phyloP scores from a whole-genome alignment of 371 early-diverging fungal genomes.

The Lichtheimia corymbifera region DNA sequence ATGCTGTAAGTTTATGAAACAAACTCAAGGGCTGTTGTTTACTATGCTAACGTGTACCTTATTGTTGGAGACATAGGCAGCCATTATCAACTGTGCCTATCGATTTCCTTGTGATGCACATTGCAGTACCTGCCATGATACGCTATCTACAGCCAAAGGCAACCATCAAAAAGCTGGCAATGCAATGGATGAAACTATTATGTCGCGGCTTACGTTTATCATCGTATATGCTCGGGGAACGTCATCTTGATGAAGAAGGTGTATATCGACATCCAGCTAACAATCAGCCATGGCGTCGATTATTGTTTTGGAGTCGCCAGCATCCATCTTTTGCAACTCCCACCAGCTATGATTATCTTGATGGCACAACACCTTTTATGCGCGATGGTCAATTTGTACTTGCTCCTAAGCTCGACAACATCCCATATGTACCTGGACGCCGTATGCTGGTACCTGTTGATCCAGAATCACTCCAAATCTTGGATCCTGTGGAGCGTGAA shows the following conservation, averaged over 20 bases:
- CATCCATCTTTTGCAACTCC: no score
- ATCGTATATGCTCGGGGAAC: slow-evolving; percentile 80
- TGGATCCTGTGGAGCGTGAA: slow-evolving; percentile 51
- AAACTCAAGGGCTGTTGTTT: background rate
- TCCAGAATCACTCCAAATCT: slow-evolving; percentile 42
- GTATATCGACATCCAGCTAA: slow-evolving; percentile 10
- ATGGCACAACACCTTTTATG: slow-evolving; percentile 32
- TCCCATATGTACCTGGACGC: slow-evolving; percentile 64
- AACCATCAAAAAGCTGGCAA: slow-evolving; percentile 42
- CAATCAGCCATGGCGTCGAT: background rate
- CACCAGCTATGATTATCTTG: no score
- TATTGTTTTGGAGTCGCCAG: background rate
- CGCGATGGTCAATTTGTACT: slow-evolving; percentile 57
- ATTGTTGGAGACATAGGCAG: slow-evolving; percentile 7
- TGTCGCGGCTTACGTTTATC: slow-evolving; percentile 68
- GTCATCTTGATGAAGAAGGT: slow-evolving; percentile 68
- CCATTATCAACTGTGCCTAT: slow-evolving; percentile 54
- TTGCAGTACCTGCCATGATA: slow-evolving; percentile 65
- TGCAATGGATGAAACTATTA: slow-evolving; percentile 61
- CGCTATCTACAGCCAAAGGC: slow-evolving; percentile 51
- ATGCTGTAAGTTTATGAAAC: slow-evolving; percentile 42
- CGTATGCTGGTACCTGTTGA: slow-evolving; percentile 71
- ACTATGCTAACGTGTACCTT: background rate
- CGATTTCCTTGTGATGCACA: slow-evolving; percentile 73
- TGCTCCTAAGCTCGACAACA: slow-evolving; percentile 60